Conservation (phyloP, 139 green algal genomes). For the Bryopsis sp. region DNA sequence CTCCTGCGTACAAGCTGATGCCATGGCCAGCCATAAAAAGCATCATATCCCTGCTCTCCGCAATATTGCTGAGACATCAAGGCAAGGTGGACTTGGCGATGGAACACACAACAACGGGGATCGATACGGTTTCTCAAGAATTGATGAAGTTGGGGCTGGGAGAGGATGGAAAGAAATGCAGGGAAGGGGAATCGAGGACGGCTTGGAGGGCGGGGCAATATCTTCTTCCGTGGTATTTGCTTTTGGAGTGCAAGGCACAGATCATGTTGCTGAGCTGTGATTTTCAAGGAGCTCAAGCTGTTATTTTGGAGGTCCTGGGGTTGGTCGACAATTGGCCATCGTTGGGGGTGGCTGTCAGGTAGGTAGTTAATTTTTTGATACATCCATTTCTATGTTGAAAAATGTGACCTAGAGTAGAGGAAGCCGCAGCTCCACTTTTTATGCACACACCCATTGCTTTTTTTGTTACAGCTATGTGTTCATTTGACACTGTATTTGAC, state of each 20-base stretch:
- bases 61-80: not conserved
- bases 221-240: not conserved
- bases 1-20: not conserved
- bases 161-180: too few species aligned
- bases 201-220: not conserved
- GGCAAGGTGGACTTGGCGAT: not conserved
- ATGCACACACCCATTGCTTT: too few species aligned
- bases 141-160: too few species aligned
- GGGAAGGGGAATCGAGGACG: not conserved
- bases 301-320: not conserved
- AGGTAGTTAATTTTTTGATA: not conserved
- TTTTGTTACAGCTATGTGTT: not conserved
- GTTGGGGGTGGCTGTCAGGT: not conserved
- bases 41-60: not conserved
- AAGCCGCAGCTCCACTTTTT: too few species aligned
- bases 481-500: not conserved
- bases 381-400: too few species aligned
- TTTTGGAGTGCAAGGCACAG: constrained; percentile 2
- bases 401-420: too few species aligned
- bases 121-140: not conserved
- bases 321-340: not conserved
- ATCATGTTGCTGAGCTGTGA: not conserved
- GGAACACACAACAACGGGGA: not conserved
- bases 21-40: not conserved
- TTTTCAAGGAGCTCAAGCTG: not conserved